Evolutionary conservation across 176 grass and related monocot species (phyloP).

Genomic region (Lolium multiflorum): DNA sequence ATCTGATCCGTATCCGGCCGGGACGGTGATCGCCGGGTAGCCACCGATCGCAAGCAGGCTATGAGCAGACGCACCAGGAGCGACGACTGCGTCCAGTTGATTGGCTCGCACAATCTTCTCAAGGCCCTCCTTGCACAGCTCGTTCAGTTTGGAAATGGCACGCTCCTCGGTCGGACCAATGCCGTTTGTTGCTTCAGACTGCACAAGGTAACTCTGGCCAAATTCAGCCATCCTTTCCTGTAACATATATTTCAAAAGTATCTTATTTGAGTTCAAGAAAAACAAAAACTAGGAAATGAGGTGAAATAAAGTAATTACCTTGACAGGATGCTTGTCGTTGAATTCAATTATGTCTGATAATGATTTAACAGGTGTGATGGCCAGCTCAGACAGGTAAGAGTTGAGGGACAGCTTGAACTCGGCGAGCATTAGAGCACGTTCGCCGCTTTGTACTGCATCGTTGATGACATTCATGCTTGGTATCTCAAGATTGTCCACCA

Average conservation of each 20-base stretch:
- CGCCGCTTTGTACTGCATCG: constrained; percentile 56
- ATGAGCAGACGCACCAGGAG: constrained; percentile 51
- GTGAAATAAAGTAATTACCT: constrained; percentile 43
- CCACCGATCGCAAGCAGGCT: constrained; percentile 74
- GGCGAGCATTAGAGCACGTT: constrained; percentile 59
- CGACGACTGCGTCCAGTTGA: constrained; percentile 64
- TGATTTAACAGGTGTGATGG: constrained; percentile 60
- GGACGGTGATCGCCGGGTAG: constrained; percentile 70
- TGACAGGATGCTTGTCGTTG: constrained; percentile 58
- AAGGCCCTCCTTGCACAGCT: constrained; percentile 55
- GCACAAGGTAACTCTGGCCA: constrained; percentile 63
- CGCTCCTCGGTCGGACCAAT: constrained; percentile 54
- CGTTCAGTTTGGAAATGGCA: constrained; percentile 58
- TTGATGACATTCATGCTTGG: constrained; percentile 64
- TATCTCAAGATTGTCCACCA: constrained; percentile 80
- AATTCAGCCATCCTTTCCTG: constrained; percentile 74
- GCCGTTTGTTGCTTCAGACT: constrained; percentile 67
- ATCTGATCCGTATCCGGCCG: constrained; percentile 63
- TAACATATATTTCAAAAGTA: not conserved
- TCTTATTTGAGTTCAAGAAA: not conserved
- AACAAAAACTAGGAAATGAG: not conserved
- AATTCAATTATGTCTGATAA: constrained; percentile 78
- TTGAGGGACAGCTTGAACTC: constrained; percentile 85
- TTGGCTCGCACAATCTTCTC: constrained; percentile 70
- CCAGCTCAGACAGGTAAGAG: constrained; percentile 70